Conservation (phyloP, 1,139 yeast genomes). For the Kurtzmaniella natalensis region DNA sequence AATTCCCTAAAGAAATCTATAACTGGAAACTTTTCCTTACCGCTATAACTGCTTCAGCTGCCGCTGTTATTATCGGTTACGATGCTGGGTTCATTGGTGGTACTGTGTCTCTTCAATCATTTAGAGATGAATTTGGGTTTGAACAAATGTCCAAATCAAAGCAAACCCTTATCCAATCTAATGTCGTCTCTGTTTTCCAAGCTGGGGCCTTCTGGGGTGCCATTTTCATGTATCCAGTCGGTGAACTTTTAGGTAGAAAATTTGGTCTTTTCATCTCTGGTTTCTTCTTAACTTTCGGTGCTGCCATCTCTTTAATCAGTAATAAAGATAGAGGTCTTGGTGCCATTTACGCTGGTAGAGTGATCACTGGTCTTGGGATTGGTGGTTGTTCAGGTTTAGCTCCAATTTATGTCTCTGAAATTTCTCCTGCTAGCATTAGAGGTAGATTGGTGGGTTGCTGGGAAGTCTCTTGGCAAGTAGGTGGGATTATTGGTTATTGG, state of each 20-base stretch:
- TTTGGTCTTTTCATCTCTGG: conserved; percentile 25
- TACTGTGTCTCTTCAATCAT: conserved; percentile 24
- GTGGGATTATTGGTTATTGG: conserved; percentile 44
- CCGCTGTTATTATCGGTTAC: conserved; percentile 32
- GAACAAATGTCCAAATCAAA: conserved; percentile 14
- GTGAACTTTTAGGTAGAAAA: conserved; percentile 24
- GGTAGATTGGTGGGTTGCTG: conserved; percentile 44
- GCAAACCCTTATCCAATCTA: conserved; percentile 17
- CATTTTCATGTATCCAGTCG: conserved; percentile 25
- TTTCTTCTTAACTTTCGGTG: conserved; percentile 39
- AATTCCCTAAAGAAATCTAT: conserved; percentile 20
- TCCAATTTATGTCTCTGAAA: conserved; percentile 30
- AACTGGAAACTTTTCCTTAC: conserved; percentile 17
- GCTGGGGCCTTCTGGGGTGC: conserved; percentile 34
- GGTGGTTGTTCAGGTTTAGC: conserved; percentile 33
- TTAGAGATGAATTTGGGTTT: conserved; percentile 24
- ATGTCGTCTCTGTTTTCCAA: conserved; percentile 33
- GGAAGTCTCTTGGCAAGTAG: conserved; percentile 49
- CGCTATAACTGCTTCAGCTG: conserved; percentile 24
- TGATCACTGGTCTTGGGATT: conserved; percentile 31
- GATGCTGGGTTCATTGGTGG: conserved; percentile 35
- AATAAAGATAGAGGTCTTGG: conserved; percentile 22
- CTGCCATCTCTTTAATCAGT: conserved; percentile 30
- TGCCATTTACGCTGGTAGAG: conserved; percentile 34
- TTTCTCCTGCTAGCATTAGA: conserved; percentile 26